These are phyloP conservation scores for Colletotrichum echinochloae DNA, from an alignment of 2,329 filamentous ascomycete genomes.

Conservation along the genomic window DNA sequence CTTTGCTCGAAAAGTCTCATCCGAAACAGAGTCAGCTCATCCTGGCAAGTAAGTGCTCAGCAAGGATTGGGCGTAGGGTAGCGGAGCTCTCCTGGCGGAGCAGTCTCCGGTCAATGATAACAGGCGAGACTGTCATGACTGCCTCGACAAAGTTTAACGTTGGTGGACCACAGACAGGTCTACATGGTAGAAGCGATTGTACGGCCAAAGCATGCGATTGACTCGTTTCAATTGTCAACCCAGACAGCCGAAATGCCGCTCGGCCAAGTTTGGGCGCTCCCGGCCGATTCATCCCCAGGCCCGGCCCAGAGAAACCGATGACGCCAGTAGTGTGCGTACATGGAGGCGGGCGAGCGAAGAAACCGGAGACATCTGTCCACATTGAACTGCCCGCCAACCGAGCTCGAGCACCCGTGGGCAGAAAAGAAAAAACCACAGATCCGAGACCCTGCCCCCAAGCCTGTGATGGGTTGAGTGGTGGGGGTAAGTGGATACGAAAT, in stretches of 20 bases:
- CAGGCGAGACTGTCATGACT: conserved; percentile 3
- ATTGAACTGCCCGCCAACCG: neutral
- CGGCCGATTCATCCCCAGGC: neutral
- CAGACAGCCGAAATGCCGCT: conserved; percentile 1
- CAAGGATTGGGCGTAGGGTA: neutral
- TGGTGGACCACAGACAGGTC: neutral
- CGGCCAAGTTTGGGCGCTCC: neutral
- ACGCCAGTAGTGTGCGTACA: neutral
- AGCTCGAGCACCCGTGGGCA: neutral
- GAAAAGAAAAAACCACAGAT: conserved; percentile 6
- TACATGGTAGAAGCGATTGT: neutral
- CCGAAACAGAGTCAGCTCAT: neutral
- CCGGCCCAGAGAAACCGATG: conserved; percentile 21
- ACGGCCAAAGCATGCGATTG: conserved; percentile 23
- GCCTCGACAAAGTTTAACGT: conserved; percentile 12
- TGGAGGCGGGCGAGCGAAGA: neutral
- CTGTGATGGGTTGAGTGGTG: neutral
- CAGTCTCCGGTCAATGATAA: neutral
- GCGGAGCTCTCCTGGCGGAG: neutral
- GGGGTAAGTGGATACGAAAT: conserved; percentile 12
- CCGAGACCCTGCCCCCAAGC: conserved; percentile 12
- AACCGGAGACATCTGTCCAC: conserved; percentile 7
- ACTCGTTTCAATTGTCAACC: conserved; percentile 16
- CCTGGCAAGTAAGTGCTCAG: neutral
- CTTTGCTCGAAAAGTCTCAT: too few species aligned